These are phyloP conservation scores for Penicillium canariense DNA, from an alignment of 495 filamentous ascomycete species.

Conservation along the genomic window DNA sequence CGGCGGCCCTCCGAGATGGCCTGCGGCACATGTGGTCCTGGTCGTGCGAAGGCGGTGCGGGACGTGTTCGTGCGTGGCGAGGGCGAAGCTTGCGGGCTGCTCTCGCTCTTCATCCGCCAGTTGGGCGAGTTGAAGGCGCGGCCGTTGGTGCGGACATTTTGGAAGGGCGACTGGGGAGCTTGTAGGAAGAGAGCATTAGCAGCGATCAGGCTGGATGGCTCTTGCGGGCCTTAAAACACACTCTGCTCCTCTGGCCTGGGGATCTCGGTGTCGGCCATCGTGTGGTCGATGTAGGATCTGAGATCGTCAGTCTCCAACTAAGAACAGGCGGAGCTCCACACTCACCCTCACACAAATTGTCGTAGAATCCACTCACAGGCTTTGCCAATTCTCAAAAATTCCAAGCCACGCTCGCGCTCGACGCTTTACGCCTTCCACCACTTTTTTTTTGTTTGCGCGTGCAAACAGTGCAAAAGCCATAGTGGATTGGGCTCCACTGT, in stretches of 20 bases:
- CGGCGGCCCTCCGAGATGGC: slow-evolving; percentile 44
- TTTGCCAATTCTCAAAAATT: slow-evolving; percentile 5
- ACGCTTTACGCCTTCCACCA: slow-evolving; percentile 1
- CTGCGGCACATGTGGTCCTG: slow-evolving; percentile 37
- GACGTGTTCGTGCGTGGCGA: slow-evolving; percentile 38
- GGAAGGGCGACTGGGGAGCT: slow-evolving; percentile 40
- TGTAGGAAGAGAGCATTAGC: background rate
- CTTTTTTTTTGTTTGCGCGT: slow-evolving; percentile 28
- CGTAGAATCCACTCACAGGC: background rate
- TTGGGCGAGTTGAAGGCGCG: slow-evolving; percentile 48
- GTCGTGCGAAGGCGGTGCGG: slow-evolving; percentile 36
- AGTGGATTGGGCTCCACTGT: slow-evolving; percentile 12
- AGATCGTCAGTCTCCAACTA: background rate
- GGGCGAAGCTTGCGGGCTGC: slow-evolving; percentile 32
- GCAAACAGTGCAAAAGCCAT: slow-evolving; percentile 35
- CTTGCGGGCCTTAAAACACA: slow-evolving; percentile 22
- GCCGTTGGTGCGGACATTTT: slow-evolving; percentile 43
- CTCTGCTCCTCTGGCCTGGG: slow-evolving; percentile 36
- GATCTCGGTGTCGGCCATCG: slow-evolving; percentile 38
- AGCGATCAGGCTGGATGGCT: background rate
- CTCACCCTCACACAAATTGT: background rate
- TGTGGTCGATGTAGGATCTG: background rate
- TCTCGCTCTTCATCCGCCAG: slow-evolving; percentile 44
- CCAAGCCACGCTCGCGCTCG: slow-evolving; percentile 15
- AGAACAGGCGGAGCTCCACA: background rate